phyloP scores from a whole-genome alignment of 1,284 basidiomycete genomes.

The Pisolithus thermaeus region DNA sequence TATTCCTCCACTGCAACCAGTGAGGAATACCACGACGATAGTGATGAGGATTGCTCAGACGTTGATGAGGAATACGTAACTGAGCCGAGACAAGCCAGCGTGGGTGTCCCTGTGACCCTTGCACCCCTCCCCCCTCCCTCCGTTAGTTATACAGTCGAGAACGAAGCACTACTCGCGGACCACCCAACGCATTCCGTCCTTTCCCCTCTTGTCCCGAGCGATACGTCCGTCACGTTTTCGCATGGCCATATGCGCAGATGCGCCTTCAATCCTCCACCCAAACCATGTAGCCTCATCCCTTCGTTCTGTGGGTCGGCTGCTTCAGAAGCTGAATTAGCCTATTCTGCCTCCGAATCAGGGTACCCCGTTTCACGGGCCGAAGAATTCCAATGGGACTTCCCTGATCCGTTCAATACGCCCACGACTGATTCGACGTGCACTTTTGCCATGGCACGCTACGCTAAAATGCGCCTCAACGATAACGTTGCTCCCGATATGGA shows the following conservation, averaged over 20 bases:
- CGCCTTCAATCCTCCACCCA: background rate
- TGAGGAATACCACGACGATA: background rate
- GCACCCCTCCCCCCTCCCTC: background rate
- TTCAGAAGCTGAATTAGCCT: background rate
- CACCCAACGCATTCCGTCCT: too few species aligned
- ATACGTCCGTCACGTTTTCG: too few species aligned
- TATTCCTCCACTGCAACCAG: background rate
- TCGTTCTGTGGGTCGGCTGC: background rate
- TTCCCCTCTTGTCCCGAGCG: too few species aligned
- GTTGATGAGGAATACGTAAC: background rate
- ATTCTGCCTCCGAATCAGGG: background rate
- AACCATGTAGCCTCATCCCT: background rate
- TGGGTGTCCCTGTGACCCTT: background rate
- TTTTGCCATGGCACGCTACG: background rate
- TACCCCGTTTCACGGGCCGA: background rate
- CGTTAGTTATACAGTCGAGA: background rate
- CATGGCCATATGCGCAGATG: background rate
- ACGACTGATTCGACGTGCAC: background rate
- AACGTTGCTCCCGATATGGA: background rate
- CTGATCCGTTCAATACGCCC: slow-evolving; percentile 14
- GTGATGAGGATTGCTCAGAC: background rate
- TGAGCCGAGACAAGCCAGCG: background rate
- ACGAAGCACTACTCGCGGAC: too few species aligned
- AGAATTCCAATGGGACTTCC: slow-evolving; percentile 15
- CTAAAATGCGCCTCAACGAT: background rate